Percentiles rank a stretch among this genome's conserved stretches.
Evolutionary conservation across 306 rosid genomes (phyloP).

Genomic region (Luffa aegyptiaca): DNA sequence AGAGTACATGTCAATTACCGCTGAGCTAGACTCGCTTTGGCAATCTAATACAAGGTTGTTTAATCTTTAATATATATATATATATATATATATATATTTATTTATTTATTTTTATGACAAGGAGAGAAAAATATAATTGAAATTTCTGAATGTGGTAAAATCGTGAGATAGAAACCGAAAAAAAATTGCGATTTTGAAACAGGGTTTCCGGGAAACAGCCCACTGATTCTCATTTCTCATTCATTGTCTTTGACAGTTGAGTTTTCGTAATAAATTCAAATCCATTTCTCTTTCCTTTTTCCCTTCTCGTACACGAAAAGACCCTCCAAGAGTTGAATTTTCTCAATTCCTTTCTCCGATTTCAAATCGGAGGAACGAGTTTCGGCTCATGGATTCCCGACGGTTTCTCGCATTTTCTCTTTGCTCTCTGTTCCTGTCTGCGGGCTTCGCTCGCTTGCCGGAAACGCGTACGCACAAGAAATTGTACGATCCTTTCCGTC

Average conservation of each 20-base stretch:
- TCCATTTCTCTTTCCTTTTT: background rate
- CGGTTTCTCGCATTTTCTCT: background rate
- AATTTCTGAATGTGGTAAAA: background rate
- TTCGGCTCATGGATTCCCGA: background rate
- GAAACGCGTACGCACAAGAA: background rate
- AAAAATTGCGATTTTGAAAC: background rate
- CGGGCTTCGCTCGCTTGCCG: slow-evolving; percentile 6
- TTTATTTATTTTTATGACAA: too few relatives aligned
- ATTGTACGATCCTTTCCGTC: slow-evolving; percentile 14
- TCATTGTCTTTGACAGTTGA: background rate
- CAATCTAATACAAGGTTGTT: too few relatives aligned
- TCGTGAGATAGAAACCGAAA: background rate
- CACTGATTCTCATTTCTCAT: background rate
- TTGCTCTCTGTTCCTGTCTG: slow-evolving; percentile 14
- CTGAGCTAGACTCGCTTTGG: too few relatives aligned
- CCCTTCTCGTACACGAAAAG: background rate
- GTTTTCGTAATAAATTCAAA: background rate
- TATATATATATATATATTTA: too few relatives aligned
- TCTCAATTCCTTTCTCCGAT: background rate
- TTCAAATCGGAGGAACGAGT: background rate
- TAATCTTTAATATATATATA: too few relatives aligned
- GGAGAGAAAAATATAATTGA: too few relatives aligned
- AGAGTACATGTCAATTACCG: too few relatives aligned
- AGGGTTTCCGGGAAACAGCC: background rate
- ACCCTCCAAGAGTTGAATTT: too few relatives aligned